phyloP scores from a whole-genome alignment of 768 basidiomycete genomes.

The Agaricus blazei region DNA sequence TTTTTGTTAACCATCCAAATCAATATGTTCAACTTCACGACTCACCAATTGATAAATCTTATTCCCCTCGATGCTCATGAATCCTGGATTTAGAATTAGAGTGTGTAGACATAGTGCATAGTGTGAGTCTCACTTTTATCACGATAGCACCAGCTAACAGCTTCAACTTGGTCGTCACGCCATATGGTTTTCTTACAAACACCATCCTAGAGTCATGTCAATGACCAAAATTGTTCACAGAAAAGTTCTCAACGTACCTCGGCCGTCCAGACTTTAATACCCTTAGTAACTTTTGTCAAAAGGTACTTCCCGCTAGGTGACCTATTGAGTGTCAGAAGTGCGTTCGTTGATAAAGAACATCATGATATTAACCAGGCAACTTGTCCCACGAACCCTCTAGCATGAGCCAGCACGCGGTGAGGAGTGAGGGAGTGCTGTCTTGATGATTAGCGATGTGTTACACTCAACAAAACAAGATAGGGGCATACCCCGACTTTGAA shows the following conservation, averaged over 20 bases:
- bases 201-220: constrained; percentile 42
- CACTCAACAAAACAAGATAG: constrained; percentile 25
- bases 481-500: constrained; percentile 62
- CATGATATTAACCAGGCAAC: constrained; percentile 56
- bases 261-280: constrained; percentile 66
- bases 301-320: constrained; percentile 59
- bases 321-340: constrained; percentile 27
- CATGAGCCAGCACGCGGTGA: constrained; percentile 62
- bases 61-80: constrained; percentile 69
- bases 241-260: constrained; percentile 36
- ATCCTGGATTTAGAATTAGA: constrained; percentile 34
- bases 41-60: constrained; percentile 56
- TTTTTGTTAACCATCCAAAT: background rate
- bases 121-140: constrained; percentile 41
- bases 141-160: constrained; percentile 64
- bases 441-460: constrained; percentile 1
- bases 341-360: background rate
- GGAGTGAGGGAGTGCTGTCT: constrained; percentile 48
- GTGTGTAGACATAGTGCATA: background rate
- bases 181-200: constrained; percentile 65
- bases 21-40: background rate
- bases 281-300: constrained; percentile 59
- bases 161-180: constrained; percentile 49
- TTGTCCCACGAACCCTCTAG: constrained; percentile 69
- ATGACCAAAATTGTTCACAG: background rate